Evolutionary conservation across 73 alveolate genomes (phyloP).

Genomic region (Diophrys appendiculata): DNA sequence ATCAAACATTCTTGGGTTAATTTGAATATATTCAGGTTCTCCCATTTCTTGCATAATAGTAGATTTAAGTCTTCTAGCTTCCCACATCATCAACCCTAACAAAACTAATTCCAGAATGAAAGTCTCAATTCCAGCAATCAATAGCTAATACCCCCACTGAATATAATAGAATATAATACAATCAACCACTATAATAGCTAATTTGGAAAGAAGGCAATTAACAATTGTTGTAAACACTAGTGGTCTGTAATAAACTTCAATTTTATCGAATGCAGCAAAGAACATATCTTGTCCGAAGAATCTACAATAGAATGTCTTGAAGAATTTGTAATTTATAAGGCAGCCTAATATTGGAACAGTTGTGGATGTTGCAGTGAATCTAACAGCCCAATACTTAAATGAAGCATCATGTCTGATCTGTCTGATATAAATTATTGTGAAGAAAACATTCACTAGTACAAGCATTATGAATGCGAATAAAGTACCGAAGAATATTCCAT

Average conservation of each 20-base stretch:
- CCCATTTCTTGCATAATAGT: neutral
- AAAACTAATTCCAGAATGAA: neutral
- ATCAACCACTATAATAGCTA: constrained; percentile 32
- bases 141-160: constrained; percentile 10
- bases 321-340: constrained; percentile 35
- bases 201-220: constrained; percentile 18
- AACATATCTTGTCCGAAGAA: constrained; percentile 39
- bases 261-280: constrained; percentile 50
- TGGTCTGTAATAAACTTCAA: constrained; percentile 41
- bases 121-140: constrained; percentile 9
- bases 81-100: neutral
- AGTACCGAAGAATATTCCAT: constrained; percentile 17
- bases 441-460: constrained; percentile 24
- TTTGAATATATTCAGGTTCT: neutral
- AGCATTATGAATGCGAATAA: constrained; percentile 19
- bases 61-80: neutral
- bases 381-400: constrained; percentile 35
- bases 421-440: constrained; percentile 29
- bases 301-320: constrained; percentile 28
- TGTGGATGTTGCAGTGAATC: constrained; percentile 18
- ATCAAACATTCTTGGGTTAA: constrained; percentile 8
- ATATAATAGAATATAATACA: constrained; percentile 11
- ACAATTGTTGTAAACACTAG: constrained; percentile 24
- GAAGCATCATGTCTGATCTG: constrained; percentile 27
- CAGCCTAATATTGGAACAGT: constrained; percentile 19